Evolutionary conservation across 1,139 yeast genomes (phyloP), one percentile per base, ranked within the genome.

Genomic region (Yamadazyma dushanensis): DNA sequence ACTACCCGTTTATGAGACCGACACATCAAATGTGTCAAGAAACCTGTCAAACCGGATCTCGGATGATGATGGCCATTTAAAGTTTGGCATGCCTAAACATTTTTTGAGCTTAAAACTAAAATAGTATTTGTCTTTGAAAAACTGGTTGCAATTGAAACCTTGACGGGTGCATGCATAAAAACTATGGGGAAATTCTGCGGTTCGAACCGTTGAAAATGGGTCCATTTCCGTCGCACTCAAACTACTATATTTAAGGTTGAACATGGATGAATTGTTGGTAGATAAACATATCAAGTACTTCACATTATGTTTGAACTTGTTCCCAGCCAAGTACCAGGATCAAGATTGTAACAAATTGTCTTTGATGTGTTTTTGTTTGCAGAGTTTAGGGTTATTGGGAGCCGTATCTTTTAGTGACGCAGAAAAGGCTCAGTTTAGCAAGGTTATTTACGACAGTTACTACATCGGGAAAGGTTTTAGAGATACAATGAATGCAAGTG

Each of bases 321-420:
- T 80, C 8, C 86, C 87, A 0, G 44, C 74, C 0, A 56, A 61
- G 29, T 68, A 63, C 8, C 79, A 78, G 46, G 53, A 67, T 0
- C 82, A 78, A 41, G 95, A 85, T 51, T 73, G 88, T 16, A 82
- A 82, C 44, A 79, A 75, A 40, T 54, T 84, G 14, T 75, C 90
- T 5, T 54, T 87, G 19, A 69, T 80, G 1, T 84, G 79, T 55
- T 86, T 87, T 53, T 70, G 86, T 40, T 56, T 86, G 2, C 71
- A 78, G 18, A 89, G 89, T 0, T 65, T 87, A 16, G 73, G 70
- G 11, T 46, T 84, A 8, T 51, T 85, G 15, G 66, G 70, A 2
- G 58, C 54, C 28, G 60, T 75, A 29, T 61, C 61, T 23, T 58
- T 58, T 17, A 31, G 51, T 2, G 43, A 39, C 6, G 47, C 45